Percentiles rank a stretch among this genome's conserved stretches.
Conservation (phyloP, 148 eudicot species). For the Vaccinium vitisidaea region DNA sequence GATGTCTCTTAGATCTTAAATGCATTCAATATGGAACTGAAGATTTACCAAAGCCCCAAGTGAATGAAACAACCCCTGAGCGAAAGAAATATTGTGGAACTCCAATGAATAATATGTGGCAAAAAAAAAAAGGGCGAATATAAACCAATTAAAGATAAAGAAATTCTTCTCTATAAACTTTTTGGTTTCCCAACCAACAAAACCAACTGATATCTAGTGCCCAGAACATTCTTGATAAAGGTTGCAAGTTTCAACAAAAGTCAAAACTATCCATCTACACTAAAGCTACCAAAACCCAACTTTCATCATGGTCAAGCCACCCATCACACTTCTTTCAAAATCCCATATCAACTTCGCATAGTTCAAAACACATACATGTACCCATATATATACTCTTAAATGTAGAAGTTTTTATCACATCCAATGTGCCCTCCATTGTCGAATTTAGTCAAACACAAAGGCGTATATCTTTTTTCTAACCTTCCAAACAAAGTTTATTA, state of each 20-base stretch:
- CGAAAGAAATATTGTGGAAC: background rate
- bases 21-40: background rate
- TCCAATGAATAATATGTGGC: background rate
- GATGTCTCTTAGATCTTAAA: background rate
- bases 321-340: background rate
- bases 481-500: background rate
- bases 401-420: background rate
- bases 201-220: constrained; percentile 10
- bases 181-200: constrained; percentile 13
- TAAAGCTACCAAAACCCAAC: constrained; percentile 15
- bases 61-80: background rate
- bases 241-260: background rate
- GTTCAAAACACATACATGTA: background rate
- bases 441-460: background rate
- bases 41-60: background rate
- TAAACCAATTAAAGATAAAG: background rate
- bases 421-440: background rate
- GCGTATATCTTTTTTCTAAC: background rate
- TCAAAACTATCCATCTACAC: constrained; percentile 19
- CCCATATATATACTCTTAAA: background rate
- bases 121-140: background rate
- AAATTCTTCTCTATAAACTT: background rate
- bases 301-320: constrained; percentile 8
- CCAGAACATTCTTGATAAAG: background rate
- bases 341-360: background rate